Conservation (phyloP, 768 basidiomycete genomes). For the Trametes gibbosa region DNA sequence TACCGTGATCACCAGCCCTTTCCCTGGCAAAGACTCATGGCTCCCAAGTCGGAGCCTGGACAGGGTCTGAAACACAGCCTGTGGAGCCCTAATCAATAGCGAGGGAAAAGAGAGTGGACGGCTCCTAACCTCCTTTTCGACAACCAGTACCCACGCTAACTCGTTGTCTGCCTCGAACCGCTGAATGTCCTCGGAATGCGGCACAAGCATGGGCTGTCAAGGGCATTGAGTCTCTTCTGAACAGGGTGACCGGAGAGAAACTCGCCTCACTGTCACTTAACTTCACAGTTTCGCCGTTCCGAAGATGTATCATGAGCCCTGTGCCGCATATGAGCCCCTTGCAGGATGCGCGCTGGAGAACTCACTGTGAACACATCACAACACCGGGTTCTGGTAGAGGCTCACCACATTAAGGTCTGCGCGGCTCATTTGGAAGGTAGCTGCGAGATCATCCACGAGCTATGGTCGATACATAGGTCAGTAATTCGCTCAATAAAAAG, state of each 20-base stretch:
- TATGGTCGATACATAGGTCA: conserved; percentile 30
- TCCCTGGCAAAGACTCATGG: conserved; percentile 49
- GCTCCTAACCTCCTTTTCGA: conserved; percentile 87
- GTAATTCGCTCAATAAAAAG: no score
- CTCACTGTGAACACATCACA: background rate
- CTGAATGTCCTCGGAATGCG: conserved; percentile 68
- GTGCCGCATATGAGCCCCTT: conserved; percentile 85
- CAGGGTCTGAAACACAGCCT: conserved; percentile 96
- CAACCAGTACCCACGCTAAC: conserved; percentile 75
- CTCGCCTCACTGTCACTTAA: conserved; percentile 55
- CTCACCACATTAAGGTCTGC: conserved; percentile 78
- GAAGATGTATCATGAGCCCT: conserved; percentile 55
- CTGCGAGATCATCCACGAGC: conserved; percentile 89
- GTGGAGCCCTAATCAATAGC: background rate
- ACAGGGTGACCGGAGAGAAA: background rate
- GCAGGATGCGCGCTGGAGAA: conserved; percentile 71
- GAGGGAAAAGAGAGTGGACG: background rate
- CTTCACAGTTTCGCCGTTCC: conserved; percentile 49
- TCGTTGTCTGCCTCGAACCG: conserved; percentile 53
- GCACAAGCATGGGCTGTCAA: conserved; percentile 70
- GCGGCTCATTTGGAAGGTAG: conserved; percentile 71
- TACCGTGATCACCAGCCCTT: conserved; percentile 80
- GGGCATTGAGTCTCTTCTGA: no score
- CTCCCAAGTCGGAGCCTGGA: conserved; percentile 54
- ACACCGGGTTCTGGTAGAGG: background rate